Percentiles rank a stretch among this genome's conserved stretches.
Conservation (phyloP, 2,329 filamentous ascomycete species). For the Cercospora zeae-maydis region DNA sequence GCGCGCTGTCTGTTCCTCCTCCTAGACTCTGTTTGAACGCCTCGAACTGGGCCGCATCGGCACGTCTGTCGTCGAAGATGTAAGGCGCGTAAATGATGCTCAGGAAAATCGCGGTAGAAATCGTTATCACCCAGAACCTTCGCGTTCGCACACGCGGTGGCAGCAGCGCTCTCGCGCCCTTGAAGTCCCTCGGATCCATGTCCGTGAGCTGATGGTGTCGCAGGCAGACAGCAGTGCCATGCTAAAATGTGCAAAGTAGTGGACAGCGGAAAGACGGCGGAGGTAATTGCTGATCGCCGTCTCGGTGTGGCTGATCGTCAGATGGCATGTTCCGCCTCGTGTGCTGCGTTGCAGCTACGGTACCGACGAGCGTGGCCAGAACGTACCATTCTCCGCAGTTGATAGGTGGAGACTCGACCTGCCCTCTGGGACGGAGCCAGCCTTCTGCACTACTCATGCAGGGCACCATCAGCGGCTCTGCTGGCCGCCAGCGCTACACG, state of each 20-base stretch:
- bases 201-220: not conserved
- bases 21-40: not conserved
- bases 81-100: not conserved
- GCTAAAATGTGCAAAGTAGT: not conserved
- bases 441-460: not conserved
- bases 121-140: not conserved
- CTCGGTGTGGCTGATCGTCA: not conserved
- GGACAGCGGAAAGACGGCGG: not conserved
- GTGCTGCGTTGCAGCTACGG: not conserved
- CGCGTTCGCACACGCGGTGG: not conserved
- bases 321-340: not conserved
- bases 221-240: not conserved
- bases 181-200: constrained; percentile 5
- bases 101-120: not conserved
- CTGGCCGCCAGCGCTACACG: not conserved
- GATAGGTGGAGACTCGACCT: not conserved
- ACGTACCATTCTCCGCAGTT: not conserved
- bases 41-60: not conserved
- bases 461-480: not conserved
- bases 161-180: not conserved
- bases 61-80: not conserved
- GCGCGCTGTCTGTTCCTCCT: not conserved
- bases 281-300: not conserved
- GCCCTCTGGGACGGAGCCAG: not conserved
- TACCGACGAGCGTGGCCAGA: constrained; percentile 1